phyloP scores from a whole-genome alignment of 2,329 filamentous ascomycete genomes.

The Ascochyta koolunga region DNA sequence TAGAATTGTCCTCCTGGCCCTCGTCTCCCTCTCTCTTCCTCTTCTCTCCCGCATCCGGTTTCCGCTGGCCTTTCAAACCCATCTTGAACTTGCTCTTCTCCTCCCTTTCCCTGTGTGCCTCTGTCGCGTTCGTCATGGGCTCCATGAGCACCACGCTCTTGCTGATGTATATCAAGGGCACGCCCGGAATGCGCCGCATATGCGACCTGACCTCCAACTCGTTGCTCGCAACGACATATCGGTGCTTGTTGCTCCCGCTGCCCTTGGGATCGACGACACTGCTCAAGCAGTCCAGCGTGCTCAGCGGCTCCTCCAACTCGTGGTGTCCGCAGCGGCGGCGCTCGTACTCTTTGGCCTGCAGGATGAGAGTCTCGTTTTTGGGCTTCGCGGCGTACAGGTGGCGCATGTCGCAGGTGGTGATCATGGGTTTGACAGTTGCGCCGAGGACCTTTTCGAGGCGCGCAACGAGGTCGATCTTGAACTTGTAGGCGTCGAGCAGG shows the following conservation, averaged over 20 bases:
- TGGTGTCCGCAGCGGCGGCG: conserved; percentile 80
- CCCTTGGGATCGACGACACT: conserved; percentile 80
- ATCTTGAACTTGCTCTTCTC: conserved; percentile 77
- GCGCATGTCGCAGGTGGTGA: conserved; percentile 80
- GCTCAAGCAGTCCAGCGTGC: conserved; percentile 71
- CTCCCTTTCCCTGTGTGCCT: conserved; percentile 67
- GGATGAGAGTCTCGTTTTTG: conserved; percentile 66
- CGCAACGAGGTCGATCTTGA: conserved; percentile 83
- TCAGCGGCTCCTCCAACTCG: conserved; percentile 73
- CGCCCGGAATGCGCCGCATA: conserved; percentile 71
- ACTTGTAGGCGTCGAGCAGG: conserved; percentile 77
- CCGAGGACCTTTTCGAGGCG: conserved; percentile 83
- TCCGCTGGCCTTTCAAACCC: conserved; percentile 63
- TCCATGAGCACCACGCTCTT: conserved; percentile 80
- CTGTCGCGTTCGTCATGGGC: conserved; percentile 74
- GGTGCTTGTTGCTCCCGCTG: conserved; percentile 74
- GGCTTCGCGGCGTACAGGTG: conserved; percentile 72
- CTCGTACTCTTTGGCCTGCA: conserved; percentile 76
- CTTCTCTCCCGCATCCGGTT: conserved; percentile 37
- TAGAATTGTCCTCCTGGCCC: conserved; percentile 43
- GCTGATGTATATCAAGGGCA: conserved; percentile 79
- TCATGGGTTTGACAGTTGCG: conserved; percentile 84
- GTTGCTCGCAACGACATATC: conserved; percentile 79
- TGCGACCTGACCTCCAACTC: conserved; percentile 66
- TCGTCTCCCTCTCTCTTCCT: conserved; percentile 57